phyloP scores from a whole-genome alignment of 768 basidiomycete genomes.

The Fibroporia radiculosa region DNA sequence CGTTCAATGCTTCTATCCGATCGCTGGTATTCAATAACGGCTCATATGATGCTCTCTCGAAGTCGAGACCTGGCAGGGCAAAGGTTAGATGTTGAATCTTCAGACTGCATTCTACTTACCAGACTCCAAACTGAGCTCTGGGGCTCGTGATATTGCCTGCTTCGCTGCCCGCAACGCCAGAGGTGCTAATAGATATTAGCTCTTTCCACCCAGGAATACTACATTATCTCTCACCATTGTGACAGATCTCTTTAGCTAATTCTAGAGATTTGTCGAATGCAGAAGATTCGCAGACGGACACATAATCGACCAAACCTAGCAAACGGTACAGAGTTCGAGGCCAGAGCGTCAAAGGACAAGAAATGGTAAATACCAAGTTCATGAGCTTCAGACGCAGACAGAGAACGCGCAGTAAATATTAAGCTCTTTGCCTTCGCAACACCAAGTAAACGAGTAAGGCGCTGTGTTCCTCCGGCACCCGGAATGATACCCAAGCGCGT shows the following conservation, averaged over 20 bases:
- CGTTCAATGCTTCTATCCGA: conserved; percentile 74
- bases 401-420: conserved; percentile 71
- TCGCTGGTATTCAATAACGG: conserved; percentile 68
- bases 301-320: conserved; percentile 78
- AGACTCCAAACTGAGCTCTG: conserved; percentile 71
- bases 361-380: conserved; percentile 62
- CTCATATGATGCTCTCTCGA: conserved; percentile 83
- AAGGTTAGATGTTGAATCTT: no score
- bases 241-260: conserved; percentile 60
- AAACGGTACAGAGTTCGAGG: neutral
- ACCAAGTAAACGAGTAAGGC: conserved; percentile 71
- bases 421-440: conserved; percentile 77
- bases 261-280: conserved; percentile 65
- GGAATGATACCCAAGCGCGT: conserved; percentile 76
- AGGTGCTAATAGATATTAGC: conserved; percentile 49
- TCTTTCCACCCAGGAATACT: neutral
- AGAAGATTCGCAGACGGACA: conserved; percentile 50
- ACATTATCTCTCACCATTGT: conserved; percentile 43
- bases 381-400: conserved; percentile 61
- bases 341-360: no score
- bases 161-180: conserved; percentile 86
- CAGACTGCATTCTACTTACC: no score
- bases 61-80: conserved; percentile 62
- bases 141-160: conserved; percentile 71
- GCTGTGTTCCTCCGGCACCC: conserved; percentile 85